Percentiles rank a stretch among this genome's conserved stretches.
phyloP scores from a whole-genome alignment of 2,329 filamentous ascomycete species.

The Venturia oleaginea region DNA sequence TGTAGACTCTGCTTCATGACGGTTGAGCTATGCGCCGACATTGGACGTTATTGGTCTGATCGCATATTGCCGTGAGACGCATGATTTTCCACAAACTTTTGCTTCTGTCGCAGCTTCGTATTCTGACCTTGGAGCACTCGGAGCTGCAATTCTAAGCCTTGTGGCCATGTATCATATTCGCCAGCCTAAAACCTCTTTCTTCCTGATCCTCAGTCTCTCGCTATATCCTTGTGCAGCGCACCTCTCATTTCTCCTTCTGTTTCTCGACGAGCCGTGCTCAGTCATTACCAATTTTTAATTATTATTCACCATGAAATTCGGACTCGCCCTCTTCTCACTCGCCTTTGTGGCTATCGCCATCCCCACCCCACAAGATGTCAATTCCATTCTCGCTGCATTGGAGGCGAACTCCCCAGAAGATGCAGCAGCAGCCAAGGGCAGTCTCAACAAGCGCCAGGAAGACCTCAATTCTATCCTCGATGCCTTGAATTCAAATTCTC shows the following conservation, averaged over 20 bases:
- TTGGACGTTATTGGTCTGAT: neutral
- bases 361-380: constrained; percentile 4
- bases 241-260: neutral
- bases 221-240: neutral
- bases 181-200: neutral
- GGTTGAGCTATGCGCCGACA: neutral
- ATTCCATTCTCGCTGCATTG: constrained; percentile 8
- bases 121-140: neutral
- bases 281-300: neutral
- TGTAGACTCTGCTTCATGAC: neutral
- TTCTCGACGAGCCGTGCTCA: neutral
- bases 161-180: neutral
- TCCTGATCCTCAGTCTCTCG: neutral
- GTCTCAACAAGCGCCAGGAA: constrained; percentile 3
- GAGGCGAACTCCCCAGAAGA: constrained; percentile 7
- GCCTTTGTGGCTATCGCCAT: neutral
- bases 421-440: neutral
- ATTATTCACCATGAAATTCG: neutral
- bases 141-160: neutral
- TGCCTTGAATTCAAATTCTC: constrained; percentile 1
- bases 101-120: neutral
- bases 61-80: neutral
- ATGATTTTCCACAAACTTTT: neutral
- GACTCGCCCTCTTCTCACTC: neutral
- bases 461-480: constrained; percentile 4